Evolutionary conservation across 345 rosid genomes (phyloP).

Genomic region (Melaleuca quinquenervia): DNA sequence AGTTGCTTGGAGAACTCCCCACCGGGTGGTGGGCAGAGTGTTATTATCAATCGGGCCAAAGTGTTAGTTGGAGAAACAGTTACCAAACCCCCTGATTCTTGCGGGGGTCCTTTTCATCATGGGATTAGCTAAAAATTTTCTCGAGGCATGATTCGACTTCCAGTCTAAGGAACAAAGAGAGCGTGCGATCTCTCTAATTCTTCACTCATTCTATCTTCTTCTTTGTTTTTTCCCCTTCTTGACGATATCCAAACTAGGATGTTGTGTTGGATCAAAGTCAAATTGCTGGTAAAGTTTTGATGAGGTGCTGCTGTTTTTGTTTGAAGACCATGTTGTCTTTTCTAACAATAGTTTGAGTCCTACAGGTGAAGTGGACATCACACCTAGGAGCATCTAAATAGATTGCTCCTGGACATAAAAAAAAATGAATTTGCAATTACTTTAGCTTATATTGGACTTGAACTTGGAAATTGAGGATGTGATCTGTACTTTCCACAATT

Average conservation of each 20-base stretch:
- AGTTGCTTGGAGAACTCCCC: background rate
- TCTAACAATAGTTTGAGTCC: background rate
- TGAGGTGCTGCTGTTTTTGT: background rate
- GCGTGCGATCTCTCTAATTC: background rate
- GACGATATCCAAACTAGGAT: background rate
- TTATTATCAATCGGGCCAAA: background rate
- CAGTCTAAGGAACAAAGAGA: background rate
- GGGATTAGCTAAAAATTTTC: background rate
- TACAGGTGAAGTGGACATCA: background rate
- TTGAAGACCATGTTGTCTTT: background rate
- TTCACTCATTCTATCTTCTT: background rate
- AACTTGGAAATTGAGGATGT: background rate
- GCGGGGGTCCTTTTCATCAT: background rate
- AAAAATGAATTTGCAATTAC: background rate
- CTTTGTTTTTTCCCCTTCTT: too few species aligned
- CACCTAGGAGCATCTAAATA: background rate
- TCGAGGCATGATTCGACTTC: background rate
- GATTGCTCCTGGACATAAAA: background rate
- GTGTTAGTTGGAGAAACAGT: slow-evolving; percentile 3
- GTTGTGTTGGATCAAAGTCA: background rate
- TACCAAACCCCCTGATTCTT: background rate
- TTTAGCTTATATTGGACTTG: background rate
- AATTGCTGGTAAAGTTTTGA: background rate
- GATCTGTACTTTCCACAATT: background rate
- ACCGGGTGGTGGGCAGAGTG: background rate